These are phyloP conservation scores for Trichothecium roseum DNA, from an alignment of 2,329 filamentous ascomycete species.

Conservation along the genomic window DNA sequence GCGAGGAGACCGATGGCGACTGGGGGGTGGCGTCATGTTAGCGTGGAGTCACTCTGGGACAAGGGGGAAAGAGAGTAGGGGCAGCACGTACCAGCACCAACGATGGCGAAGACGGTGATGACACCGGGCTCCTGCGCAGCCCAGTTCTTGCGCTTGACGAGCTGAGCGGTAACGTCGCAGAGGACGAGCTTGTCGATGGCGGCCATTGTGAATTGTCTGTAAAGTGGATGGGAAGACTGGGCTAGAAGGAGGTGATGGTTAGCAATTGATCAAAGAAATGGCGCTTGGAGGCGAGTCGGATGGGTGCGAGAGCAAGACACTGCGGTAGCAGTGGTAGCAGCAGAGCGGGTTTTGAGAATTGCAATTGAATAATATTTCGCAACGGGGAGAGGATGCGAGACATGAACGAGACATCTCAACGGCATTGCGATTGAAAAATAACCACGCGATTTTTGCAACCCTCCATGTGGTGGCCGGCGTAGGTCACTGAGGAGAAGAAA, in stretches of 20 bases:
- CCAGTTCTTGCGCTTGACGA: constrained; percentile 31
- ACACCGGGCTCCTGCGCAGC: constrained; percentile 26
- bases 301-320: no score
- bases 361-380: no score
- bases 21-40: constrained; percentile 8
- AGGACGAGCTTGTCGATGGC: constrained; percentile 26
- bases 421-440: no score
- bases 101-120: constrained; percentile 32
- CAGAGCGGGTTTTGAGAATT: no score
- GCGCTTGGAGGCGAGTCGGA: no score
- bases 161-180: constrained; percentile 26
- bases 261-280: no score
- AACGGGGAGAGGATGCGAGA: no score
- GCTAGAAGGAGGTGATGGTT: not conserved
- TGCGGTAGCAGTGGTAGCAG: no score
- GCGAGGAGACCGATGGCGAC: constrained; percentile 21
- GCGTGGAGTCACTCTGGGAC: constrained; percentile 5
- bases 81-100: constrained; percentile 24
- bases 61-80: not conserved
- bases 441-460: no score
- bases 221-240: constrained; percentile 7
- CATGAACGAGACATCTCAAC: no score
- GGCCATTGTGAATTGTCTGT: constrained; percentile 26
- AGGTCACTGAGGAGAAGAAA: no score
- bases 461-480: no score